Evolutionary conservation across 805 yeast species (phyloP).

Genomic region (Suhomyces sp.): DNA sequence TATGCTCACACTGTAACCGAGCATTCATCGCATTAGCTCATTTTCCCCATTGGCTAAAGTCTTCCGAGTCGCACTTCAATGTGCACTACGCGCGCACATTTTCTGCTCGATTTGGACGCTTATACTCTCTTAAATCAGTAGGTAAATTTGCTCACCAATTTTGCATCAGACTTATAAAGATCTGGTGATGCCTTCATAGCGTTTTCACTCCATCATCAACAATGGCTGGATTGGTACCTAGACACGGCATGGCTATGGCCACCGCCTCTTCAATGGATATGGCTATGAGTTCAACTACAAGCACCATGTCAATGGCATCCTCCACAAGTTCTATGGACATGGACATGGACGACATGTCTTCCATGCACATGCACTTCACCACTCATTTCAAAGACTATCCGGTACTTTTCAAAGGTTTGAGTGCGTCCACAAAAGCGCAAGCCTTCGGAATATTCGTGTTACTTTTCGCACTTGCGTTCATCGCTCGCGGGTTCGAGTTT

Average conservation of each 20-base stretch:
- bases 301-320: slow-evolving; percentile 6
- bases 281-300: slow-evolving; percentile 5
- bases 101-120: background rate
- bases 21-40: background rate
- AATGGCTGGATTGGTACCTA: background rate
- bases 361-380: slow-evolving; percentile 60
- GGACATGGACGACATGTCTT: slow-evolving; percentile 21
- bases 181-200: background rate
- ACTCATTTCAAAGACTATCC: slow-evolving; percentile 52
- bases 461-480: slow-evolving; percentile 56
- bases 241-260: slow-evolving; percentile 3
- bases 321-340: slow-evolving; percentile 10
- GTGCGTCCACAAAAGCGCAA: slow-evolving; percentile 52
- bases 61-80: background rate
- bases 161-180: background rate
- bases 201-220: background rate
- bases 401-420: slow-evolving; percentile 54
- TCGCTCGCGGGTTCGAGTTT: slow-evolving; percentile 58
- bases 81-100: background rate
- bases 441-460: slow-evolving; percentile 74
- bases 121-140: background rate
- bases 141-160: slow-evolving; percentile 2
- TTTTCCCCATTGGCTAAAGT: background rate
- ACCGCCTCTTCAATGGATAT: background rate
- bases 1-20: background rate